Percentiles rank a stretch among this genome's conserved stretches.
Conservation (phyloP, 148 eudicot species). For the Beta vulgaris region DNA sequence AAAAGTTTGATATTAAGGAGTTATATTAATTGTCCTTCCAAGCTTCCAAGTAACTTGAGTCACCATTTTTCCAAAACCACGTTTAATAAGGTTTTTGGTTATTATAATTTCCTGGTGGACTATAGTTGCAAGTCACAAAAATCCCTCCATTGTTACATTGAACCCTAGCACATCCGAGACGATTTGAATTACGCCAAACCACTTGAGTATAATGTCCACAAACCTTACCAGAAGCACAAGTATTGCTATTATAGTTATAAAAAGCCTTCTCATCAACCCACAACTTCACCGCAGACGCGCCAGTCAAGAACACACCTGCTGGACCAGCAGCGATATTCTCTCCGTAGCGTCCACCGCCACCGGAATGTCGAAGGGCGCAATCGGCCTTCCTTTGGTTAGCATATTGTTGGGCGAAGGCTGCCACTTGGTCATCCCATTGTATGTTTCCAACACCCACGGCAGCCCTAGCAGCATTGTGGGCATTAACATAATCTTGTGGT, state of each 20-base stretch:
- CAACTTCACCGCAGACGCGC: constrained; percentile 19
- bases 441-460: constrained; percentile 27
- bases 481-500: constrained; percentile 29
- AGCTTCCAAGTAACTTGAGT: no score
- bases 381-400: constrained; percentile 27
- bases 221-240: constrained; percentile 34
- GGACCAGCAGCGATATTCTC: constrained; percentile 18
- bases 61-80: no score
- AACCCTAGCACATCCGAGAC: constrained; percentile 7
- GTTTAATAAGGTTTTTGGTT: no score
- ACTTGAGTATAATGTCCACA: constrained; percentile 11
- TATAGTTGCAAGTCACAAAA: neutral
- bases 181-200: neutral
- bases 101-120: neutral
- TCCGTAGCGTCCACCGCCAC: constrained; percentile 16
- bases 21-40: no score
- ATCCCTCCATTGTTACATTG: neutral
- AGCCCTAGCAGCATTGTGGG: constrained; percentile 35
- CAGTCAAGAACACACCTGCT: neutral
- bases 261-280: constrained; percentile 40
- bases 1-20: no score
- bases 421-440: constrained; percentile 28
- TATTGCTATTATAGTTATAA: constrained; percentile 31
- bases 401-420: constrained; percentile 31
- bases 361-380: constrained; percentile 27